Evolutionary conservation across 768 basidiomycete genomes (phyloP).

Genomic region (Boletus coccyginus): DNA sequence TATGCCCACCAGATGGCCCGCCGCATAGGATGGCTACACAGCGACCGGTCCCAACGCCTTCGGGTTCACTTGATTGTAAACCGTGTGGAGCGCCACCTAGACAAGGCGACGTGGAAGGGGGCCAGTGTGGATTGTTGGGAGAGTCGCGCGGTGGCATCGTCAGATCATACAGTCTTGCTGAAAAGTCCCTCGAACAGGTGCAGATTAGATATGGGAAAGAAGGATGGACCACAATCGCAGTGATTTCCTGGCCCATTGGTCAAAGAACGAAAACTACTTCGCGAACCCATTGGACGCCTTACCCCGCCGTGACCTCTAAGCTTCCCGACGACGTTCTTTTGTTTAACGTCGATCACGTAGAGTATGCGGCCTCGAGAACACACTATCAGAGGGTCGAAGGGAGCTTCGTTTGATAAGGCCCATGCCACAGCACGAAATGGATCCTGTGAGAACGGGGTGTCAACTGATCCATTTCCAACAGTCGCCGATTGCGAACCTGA

Average conservation of each 20-base stretch:
- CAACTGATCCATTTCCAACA: not conserved
- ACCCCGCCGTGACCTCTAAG: constrained; percentile 75
- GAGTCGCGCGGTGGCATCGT: constrained; percentile 30
- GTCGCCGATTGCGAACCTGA: constrained; percentile 14
- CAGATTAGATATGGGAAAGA: constrained; percentile 55
- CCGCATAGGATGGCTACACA: constrained; percentile 68
- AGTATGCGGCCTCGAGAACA: constrained; percentile 53
- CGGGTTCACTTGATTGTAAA: constrained; percentile 53
- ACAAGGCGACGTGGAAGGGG: constrained; percentile 46
- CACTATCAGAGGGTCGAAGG: constrained; percentile 58
- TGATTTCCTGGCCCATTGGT: constrained; percentile 47
- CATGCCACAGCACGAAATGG: constrained; percentile 48
- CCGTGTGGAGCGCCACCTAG: constrained; percentile 70
- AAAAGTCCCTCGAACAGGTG: constrained; percentile 71
- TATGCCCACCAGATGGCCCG: constrained; percentile 70
- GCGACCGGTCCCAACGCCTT: constrained; percentile 56
- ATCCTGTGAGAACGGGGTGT: constrained; percentile 16
- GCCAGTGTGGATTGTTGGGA: constrained; percentile 59
- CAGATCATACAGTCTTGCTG: constrained; percentile 69
- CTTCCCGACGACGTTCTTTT: constrained; percentile 40
- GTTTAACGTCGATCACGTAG: constrained; percentile 51
- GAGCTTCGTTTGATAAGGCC: constrained; percentile 45
- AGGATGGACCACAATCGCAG: constrained; percentile 66
- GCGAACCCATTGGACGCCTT: constrained; percentile 26
- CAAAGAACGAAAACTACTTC: constrained; percentile 2